Percentiles rank a stretch among this genome's conserved stretches.
Evolutionary conservation across 1,284 basidiomycete genomes (phyloP).

Genomic region (Peniophora sp.): DNA sequence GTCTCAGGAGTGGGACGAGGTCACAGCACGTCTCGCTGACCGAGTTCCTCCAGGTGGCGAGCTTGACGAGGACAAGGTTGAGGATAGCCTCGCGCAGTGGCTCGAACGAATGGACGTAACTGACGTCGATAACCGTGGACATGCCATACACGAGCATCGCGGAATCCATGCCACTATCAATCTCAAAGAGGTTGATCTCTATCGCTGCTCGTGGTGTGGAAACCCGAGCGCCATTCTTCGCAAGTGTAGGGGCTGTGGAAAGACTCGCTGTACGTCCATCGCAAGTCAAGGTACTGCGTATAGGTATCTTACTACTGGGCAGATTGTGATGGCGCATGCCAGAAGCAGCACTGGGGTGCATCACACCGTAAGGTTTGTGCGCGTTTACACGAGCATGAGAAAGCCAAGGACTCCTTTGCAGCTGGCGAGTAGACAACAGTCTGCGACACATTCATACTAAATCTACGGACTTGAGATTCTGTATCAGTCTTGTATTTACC

Average conservation of each 20-base stretch:
- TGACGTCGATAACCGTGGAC: not conserved
- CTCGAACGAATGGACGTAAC: conserved; percentile 19
- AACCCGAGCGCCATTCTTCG: conserved; percentile 48
- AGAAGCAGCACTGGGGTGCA: conserved; percentile 40
- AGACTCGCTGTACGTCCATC: conserved; percentile 27
- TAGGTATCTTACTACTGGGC: conserved; percentile 2
- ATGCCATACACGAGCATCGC: conserved; percentile 14
- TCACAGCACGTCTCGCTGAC: conserved; percentile 20
- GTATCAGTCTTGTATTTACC: too few species aligned
- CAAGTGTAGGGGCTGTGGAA: conserved; percentile 32
- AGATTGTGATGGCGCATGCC: conserved; percentile 45
- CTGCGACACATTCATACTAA: too few species aligned
- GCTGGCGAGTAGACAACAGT: too few species aligned
- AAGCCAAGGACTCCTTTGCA: too few species aligned
- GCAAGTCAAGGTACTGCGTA: not conserved
- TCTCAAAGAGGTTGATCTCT: conserved; percentile 36
- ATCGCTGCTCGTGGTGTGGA: conserved; percentile 49
- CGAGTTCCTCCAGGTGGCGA: conserved; percentile 10
- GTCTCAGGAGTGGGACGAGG: conserved; percentile 33
- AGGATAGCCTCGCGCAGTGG: conserved; percentile 51
- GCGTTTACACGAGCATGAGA: not conserved
- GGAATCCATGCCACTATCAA: conserved; percentile 33
- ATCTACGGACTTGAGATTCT: too few species aligned
- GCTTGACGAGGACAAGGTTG: conserved; percentile 29
- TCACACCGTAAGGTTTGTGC: conserved; percentile 33